Evolutionary conservation across 1,284 basidiomycete genomes (phyloP).

Genomic region (Cryptococcus amylolentus): DNA sequence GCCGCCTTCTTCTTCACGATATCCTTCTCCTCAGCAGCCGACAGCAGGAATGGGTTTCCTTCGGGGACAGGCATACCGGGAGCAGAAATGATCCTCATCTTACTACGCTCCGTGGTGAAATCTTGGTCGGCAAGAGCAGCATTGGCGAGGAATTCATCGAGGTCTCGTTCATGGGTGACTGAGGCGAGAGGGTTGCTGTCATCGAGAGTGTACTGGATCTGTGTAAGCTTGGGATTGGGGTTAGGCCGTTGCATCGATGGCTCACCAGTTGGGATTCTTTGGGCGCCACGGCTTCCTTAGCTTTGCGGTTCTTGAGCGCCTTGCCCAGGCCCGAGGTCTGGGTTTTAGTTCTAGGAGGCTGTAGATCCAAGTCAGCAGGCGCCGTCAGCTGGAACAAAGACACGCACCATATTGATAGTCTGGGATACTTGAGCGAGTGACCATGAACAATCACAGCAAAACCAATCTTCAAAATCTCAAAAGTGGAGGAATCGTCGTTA

Average conservation of each 20-base stretch:
- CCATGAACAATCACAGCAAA: too few species aligned
- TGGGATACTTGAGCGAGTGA: too few species aligned
- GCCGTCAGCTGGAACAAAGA: too few species aligned
- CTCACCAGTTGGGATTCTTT: conserved; percentile 72
- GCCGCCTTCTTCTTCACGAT: conserved; percentile 68
- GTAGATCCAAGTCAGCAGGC: neutral
- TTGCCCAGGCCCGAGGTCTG: conserved; percentile 68
- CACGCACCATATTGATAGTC: too few species aligned
- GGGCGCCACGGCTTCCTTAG: conserved; percentile 70
- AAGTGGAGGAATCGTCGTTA: too few species aligned
- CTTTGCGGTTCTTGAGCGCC: conserved; percentile 83
- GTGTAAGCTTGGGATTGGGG: neutral
- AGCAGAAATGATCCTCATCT: conserved; percentile 82
- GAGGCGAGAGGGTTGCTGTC: conserved; percentile 74
- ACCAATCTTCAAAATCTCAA: too few species aligned
- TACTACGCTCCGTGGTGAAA: conserved; percentile 94
- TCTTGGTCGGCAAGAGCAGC: conserved; percentile 92
- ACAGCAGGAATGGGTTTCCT: conserved; percentile 85
- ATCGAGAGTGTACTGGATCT: conserved; percentile 70
- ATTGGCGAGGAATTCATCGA: conserved; percentile 94
- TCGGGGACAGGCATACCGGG: conserved; percentile 51
- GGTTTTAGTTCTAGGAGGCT: conserved; percentile 44
- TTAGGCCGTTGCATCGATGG: conserved; percentile 2
- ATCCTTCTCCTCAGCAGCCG: conserved; percentile 75
- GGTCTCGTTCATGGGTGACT: conserved; percentile 91